A percentile compares a stretch with the other conserved stretches of the same genome.
phyloP scores from a whole-genome alignment of 176 grass and related monocot species.

The Bromus sterilis region DNA sequence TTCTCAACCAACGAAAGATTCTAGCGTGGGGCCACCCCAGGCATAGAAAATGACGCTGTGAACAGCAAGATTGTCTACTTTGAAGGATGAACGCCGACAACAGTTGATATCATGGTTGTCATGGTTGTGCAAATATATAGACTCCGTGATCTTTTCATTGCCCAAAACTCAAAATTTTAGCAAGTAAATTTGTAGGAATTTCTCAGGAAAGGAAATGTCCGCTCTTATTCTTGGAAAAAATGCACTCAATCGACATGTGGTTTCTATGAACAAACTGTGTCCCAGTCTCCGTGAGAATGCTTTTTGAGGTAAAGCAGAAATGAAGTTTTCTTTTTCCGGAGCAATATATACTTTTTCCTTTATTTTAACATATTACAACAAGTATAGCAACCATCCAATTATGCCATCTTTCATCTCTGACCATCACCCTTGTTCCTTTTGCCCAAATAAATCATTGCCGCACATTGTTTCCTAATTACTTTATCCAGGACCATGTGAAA shows the following conservation, averaged over 20 bases:
- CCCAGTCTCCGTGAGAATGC: not conserved
- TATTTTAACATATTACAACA: not conserved
- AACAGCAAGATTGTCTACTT: not conserved
- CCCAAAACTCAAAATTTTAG: not conserved
- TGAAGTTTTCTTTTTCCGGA: not conserved
- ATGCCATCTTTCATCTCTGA: not conserved
- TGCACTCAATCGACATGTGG: not conserved
- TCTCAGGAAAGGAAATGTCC: not conserved
- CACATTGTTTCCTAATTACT: constrained; percentile 13
- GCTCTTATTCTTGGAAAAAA: not conserved
- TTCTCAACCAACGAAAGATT: constrained; percentile 17
- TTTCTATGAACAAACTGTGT: not conserved
- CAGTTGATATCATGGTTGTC: not conserved
- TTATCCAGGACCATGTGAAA: constrained; percentile 10
- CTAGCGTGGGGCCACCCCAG: not conserved
- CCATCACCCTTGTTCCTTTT: not conserved
- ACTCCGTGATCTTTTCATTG: not conserved
- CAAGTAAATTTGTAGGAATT: not conserved
- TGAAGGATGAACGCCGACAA: constrained; percentile 14
- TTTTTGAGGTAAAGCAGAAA: not conserved
- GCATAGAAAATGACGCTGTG: not conserved
- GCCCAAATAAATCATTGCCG: not conserved
- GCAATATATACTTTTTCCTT: not conserved
- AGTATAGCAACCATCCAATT: not conserved
- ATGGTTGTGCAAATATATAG: not conserved